A percentile compares a stretch with the other conserved stretches of the same genome.
Evolutionary conservation across 108 stramenopile species (phyloP).

Genomic region (Ochromonas danica): DNA sequence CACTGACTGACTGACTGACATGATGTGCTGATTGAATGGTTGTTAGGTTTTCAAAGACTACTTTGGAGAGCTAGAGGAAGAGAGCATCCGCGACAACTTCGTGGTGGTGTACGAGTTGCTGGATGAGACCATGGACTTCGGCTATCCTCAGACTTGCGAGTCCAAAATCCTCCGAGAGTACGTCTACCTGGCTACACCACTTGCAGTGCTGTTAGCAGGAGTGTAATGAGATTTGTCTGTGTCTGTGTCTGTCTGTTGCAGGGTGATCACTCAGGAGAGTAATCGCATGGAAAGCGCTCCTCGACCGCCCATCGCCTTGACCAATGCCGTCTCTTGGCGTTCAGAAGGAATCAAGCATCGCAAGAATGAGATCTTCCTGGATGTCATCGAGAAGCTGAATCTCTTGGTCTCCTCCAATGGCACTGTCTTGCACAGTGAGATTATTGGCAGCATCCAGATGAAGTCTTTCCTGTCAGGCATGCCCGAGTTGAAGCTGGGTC

Average conservation of each 20-base stretch:
- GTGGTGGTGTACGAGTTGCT: constrained; percentile 97
- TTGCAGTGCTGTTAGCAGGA: background rate
- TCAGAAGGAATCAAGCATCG: constrained; percentile 98
- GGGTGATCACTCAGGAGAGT: constrained; percentile 55
- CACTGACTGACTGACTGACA: too few species aligned
- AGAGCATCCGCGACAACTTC: constrained; percentile 97
- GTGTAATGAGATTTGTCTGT: too few species aligned
- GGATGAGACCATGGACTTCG: constrained; percentile 99
- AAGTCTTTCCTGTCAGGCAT: constrained; percentile 93
- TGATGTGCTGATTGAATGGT: background rate
- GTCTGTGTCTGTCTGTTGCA: too few species aligned
- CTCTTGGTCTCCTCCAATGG: constrained; percentile 94
- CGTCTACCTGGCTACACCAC: constrained; percentile 1
- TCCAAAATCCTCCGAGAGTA: constrained; percentile 53
- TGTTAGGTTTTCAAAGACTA: constrained; percentile 88
- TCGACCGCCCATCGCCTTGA: constrained; percentile 90
- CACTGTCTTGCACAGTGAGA: constrained; percentile 81
- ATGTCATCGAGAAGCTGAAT: constrained; percentile 98
- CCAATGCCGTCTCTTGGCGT: constrained; percentile 96
- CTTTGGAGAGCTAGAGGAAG: constrained; percentile 94
- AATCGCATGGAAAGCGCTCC: constrained; percentile 79
- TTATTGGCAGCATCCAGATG: constrained; percentile 81
- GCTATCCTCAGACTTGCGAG: constrained; percentile 82
- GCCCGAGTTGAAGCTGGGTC: constrained; percentile 98
- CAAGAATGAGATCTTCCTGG: constrained; percentile 99